Base-by-base conservation (phyloP, 108 stramenopile genomes). In the Cyclotella baltica region DNA sequence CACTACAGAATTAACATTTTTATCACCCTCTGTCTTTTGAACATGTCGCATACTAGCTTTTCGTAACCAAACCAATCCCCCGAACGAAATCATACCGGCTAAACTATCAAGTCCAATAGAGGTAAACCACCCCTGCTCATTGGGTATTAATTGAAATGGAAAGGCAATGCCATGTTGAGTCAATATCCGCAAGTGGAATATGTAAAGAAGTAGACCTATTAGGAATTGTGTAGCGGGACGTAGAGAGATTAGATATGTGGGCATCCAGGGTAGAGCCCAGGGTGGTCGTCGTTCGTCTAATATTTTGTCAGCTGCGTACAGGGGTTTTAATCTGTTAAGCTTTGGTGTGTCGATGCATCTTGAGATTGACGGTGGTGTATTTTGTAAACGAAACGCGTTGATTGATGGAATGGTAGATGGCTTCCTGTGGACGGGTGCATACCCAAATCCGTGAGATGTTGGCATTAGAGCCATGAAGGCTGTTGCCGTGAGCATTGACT, bases 91-190 rank as follows among this genome's bases (percentile, higher is more conserved):
- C 83, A 94, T 90, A 6, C 95, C 95, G 4, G 90, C 89, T 6
- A 93, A 51, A 28, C 87, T 89, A 75, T 97, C 97, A 33, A 86
- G 78, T 29, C 96, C 96, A 36, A 98, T 88, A 37, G 73, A 74
- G 67, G 86, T 85, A 86, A 92, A 96, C 65, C 92, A 86, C 22
- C 97, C 94, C 33, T 88, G 73, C 28, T 92, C 79, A 76, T 96
- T 97, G 19, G 96, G 93, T 38, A 96, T 87, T 27, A 96, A 72
- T 81, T 96, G 95, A 28, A 94, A 70, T 19, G 97, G 97, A 84
- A 98, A 94, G 34, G 84, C 69, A 29, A 98, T 56, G 19, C 75
- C 66, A 33, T 85, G 67, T 74, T 96, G 94, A 15, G 92, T 88
- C 52, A 98, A 72, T 37, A 90, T 79, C 40, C 80, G 70, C 55